These are phyloP conservation scores for Ogataea wickerhamii DNA, from an alignment of 805 yeast genomes.

Conservation along the genomic window DNA sequence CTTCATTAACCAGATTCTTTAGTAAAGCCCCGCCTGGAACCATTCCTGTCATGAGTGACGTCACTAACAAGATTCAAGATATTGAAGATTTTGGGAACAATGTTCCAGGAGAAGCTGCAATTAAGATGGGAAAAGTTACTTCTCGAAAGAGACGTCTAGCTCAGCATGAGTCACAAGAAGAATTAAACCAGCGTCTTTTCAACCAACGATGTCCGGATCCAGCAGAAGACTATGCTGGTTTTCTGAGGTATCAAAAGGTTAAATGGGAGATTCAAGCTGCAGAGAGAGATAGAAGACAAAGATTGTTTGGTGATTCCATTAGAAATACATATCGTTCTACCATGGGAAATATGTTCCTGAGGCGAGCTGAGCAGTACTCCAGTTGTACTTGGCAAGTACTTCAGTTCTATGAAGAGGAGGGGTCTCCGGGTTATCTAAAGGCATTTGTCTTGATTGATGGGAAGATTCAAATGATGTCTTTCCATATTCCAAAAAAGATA, in stretches of 20 bases:
- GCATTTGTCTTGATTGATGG: slow-evolving; percentile 68
- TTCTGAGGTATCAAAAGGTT: slow-evolving; percentile 73
- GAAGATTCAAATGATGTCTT: slow-evolving; percentile 66
- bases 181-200: slow-evolving; percentile 41
- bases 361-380: slow-evolving; percentile 76
- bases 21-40: slow-evolving; percentile 36
- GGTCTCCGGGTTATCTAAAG: slow-evolving; percentile 68
- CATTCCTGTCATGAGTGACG: slow-evolving; percentile 33
- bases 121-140: slow-evolving; percentile 44
- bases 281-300: slow-evolving; percentile 66
- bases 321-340: slow-evolving; percentile 48
- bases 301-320: slow-evolving; percentile 66
- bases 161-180: slow-evolving; percentile 38
- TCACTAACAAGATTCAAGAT: slow-evolving; percentile 47
- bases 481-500: slow-evolving; percentile 71
- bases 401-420: slow-evolving; percentile 56
- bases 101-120: slow-evolving; percentile 23
- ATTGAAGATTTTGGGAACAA: slow-evolving; percentile 67
- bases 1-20: slow-evolving; percentile 59
- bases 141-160: slow-evolving; percentile 42
- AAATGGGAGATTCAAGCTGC: slow-evolving; percentile 82
- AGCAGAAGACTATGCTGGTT: slow-evolving; percentile 60
- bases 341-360: slow-evolving; percentile 66
- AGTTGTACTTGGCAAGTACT: slow-evolving; percentile 83
- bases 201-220: slow-evolving; percentile 62